Percentiles rank a stretch among this genome's conserved stretches.
Evolutionary conservation across 768 basidiomycete genomes (phyloP).

Genomic region (Lactarius hatsudake): DNA sequence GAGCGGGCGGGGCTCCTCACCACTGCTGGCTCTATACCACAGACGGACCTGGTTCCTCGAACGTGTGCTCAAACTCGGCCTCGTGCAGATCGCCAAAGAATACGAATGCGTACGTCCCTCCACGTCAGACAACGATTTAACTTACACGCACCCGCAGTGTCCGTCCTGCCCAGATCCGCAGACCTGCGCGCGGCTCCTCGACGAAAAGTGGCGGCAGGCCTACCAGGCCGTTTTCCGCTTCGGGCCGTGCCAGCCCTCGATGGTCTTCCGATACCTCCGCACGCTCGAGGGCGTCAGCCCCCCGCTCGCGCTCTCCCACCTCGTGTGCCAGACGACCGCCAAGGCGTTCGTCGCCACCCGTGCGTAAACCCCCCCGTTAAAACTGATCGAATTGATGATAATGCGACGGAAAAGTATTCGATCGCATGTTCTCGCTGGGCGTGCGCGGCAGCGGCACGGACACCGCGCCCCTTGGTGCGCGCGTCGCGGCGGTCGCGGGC

Average conservation of each 20-base stretch:
- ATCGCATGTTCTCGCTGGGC: constrained; percentile 85
- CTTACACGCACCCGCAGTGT: constrained; percentile 47
- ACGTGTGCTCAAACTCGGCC: constrained; percentile 85
- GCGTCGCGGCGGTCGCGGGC: constrained; percentile 63
- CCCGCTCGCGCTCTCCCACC: constrained; percentile 79
- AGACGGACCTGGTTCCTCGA: constrained; percentile 96
- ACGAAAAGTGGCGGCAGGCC: constrained; percentile 92
- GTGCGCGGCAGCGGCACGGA: constrained; percentile 75
- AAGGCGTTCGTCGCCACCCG: constrained; percentile 86
- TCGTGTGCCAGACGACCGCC: constrained; percentile 84
- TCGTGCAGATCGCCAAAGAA: constrained; percentile 86
- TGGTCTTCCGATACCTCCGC: constrained; percentile 90
- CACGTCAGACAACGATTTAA: too few relatives aligned
- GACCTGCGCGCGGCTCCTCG: constrained; percentile 76
- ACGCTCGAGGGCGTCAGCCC: constrained; percentile 90
- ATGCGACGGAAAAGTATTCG: constrained; percentile 58
- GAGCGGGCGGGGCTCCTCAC: neutral
- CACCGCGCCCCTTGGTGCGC: constrained; percentile 55
- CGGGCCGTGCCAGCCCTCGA: constrained; percentile 85
- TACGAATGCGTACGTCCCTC: constrained; percentile 77
- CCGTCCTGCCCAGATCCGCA: constrained; percentile 77
- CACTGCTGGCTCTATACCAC: neutral
- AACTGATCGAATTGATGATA: neutral
- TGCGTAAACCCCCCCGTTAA: constrained; percentile 37
- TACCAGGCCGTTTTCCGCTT: constrained; percentile 86